These are phyloP conservation scores for Talaromyces rugulosus DNA, from an alignment of 2,329 filamentous ascomycete species.

Conservation along the genomic window DNA sequence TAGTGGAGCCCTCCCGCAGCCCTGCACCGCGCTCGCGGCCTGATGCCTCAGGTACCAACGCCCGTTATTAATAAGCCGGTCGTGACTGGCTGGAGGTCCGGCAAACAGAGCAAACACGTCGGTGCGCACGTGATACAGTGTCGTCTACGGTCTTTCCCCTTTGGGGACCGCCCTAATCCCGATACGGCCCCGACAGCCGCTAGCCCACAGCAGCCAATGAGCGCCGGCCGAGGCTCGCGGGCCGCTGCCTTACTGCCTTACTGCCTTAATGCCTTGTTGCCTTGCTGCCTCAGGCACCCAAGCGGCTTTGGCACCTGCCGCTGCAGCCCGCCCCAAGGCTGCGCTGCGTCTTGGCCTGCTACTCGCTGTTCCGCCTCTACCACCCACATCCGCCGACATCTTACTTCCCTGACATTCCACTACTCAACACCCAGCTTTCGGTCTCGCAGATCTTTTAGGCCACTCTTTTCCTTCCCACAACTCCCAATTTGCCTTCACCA, in stretches of 20 bases:
- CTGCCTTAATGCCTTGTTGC: no score
- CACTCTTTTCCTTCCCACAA: conserved; percentile 28
- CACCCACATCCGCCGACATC: conserved; percentile 20
- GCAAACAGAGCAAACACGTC: neutral
- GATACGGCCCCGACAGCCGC: neutral
- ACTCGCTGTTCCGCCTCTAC: conserved; percentile 20
- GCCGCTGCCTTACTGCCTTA: conserved; percentile 23
- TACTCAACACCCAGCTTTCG: conserved; percentile 25
- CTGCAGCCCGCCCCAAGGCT: neutral
- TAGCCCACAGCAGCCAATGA: conserved; percentile 4
- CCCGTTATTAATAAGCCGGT: neutral
- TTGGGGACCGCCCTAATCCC: neutral
- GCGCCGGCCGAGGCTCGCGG: neutral
- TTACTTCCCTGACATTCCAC: conserved; percentile 30
- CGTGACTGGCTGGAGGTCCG: neutral
- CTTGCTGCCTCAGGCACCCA: conserved; percentile 21
- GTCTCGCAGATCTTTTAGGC: conserved; percentile 15
- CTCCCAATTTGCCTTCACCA: conserved; percentile 17
- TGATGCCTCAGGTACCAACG: conserved; percentile 10
- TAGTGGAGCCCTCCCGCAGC: conserved; percentile 11
- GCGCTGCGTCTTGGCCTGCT: conserved; percentile 16
- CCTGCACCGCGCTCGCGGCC: neutral
- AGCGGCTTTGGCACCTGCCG: conserved; percentile 5
- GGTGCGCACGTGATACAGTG: neutral
- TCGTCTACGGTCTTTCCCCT: neutral